Evolutionary conservation across 2,329 filamentous ascomycete genomes (phyloP).

Genomic region (Pseudogymnoascus sp.): DNA sequence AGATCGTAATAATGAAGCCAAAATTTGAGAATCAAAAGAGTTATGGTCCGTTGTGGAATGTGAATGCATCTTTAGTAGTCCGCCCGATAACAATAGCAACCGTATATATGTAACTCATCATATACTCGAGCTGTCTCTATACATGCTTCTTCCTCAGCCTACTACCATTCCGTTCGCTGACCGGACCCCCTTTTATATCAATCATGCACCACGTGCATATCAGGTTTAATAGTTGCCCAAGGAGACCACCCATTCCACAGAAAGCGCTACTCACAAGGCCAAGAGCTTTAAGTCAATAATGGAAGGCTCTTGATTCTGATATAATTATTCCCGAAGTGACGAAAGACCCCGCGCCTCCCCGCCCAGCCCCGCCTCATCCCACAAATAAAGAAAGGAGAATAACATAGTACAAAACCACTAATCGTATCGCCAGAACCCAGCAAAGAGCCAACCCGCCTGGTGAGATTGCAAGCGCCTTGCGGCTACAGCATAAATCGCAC

Average conservation of each 20-base stretch:
- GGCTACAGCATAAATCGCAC: neutral
- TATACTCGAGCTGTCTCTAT: neutral
- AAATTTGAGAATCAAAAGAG: neutral
- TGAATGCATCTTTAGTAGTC: neutral
- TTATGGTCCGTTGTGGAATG: neutral
- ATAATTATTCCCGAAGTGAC: neutral
- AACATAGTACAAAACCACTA: neutral
- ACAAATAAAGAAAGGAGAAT: neutral
- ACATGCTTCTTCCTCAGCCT: neutral
- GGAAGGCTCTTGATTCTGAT: neutral
- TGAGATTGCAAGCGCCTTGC: neutral
- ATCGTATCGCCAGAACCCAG: neutral
- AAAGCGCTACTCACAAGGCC: neutral
- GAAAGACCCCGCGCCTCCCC: neutral
- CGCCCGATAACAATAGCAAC: neutral
- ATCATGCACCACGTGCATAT: neutral
- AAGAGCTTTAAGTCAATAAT: neutral
- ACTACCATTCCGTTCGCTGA: neutral
- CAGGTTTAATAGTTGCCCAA: neutral
- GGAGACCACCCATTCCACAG: no score
- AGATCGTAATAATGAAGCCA: conserved; percentile 3
- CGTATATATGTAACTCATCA: neutral
- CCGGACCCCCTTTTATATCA: neutral
- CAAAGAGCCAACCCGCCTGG: neutral
- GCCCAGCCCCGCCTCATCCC: neutral